Conservation (phyloP, 345 rosid species). For the Eucalyptus cloeziana region DNA sequence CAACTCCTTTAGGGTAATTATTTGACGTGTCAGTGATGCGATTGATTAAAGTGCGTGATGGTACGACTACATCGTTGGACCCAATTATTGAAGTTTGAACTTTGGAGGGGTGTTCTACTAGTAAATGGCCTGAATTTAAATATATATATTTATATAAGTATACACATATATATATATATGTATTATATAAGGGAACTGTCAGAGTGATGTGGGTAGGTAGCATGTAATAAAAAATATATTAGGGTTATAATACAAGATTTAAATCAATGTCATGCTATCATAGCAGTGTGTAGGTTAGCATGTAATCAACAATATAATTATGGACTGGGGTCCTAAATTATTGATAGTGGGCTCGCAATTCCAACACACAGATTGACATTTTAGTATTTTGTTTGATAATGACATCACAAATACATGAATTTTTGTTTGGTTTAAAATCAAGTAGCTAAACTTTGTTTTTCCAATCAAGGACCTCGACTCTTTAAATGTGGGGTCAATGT, state of each 20-base stretch:
- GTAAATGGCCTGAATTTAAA: background rate
- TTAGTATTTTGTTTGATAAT: background rate
- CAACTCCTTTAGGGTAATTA: background rate
- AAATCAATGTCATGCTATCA: background rate
- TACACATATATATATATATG: background rate
- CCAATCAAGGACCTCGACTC: background rate
- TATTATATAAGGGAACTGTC: background rate
- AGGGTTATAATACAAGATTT: background rate
- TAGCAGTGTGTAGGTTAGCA: background rate
- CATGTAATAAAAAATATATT: background rate
- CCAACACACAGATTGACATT: background rate
- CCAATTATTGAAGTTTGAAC: background rate
- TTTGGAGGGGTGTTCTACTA: background rate
- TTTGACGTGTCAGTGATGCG: background rate
- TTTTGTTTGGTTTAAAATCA: background rate
- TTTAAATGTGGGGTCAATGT: background rate
- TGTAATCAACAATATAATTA: background rate
- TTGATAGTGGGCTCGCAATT: background rate
- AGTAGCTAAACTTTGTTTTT: background rate
- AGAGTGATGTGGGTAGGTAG: background rate
- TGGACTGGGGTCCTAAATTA: background rate
- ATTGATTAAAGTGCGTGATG: background rate
- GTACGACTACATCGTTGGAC: background rate
- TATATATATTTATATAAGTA: background rate
- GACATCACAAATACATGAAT: background rate